These are phyloP conservation scores for Pythium dissotocum DNA, from an alignment of 352 stramenopile species.

Conservation along the genomic window DNA sequence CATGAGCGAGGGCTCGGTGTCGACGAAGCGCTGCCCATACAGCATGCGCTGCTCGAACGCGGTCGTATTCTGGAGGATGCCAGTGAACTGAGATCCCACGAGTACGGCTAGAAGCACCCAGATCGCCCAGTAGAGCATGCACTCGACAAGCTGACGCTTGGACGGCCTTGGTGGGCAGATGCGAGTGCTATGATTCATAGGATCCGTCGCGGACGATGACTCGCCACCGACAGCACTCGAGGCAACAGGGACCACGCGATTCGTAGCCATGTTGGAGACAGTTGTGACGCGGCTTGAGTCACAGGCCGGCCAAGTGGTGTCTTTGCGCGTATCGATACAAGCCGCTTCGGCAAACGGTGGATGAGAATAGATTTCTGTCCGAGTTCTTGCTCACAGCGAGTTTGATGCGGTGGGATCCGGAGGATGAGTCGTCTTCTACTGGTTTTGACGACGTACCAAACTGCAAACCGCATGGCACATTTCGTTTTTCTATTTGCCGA, in stretches of 20 bases:
- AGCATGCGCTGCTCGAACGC: slow-evolving; percentile 6
- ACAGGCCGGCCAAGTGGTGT: too few relatives aligned
- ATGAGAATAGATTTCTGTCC: too few relatives aligned
- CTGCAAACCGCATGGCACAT: background rate
- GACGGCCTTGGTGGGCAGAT: background rate
- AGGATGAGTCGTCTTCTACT: too few relatives aligned
- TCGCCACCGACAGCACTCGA: background rate
- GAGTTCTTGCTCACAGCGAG: too few relatives aligned
- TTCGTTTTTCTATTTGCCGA: background rate
- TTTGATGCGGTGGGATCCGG: too few relatives aligned
- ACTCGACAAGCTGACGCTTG: slow-evolving; percentile 16
- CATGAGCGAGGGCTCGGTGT: background rate
- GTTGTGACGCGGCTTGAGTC: background rate
- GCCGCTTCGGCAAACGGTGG: too few relatives aligned
- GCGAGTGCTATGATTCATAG: background rate
- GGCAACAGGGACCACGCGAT: background rate
- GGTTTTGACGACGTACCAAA: too few relatives aligned
- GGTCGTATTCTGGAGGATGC: slow-evolving; percentile 18
- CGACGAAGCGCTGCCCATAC: background rate
- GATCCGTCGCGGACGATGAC: background rate
- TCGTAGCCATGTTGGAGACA: background rate
- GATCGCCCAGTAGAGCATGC: slow-evolving; percentile 28
- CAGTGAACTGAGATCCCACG: slow-evolving; percentile 30
- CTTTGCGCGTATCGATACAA: too few relatives aligned
- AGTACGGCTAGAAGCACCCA: slow-evolving; percentile 29